Evolutionary conservation across 345 rosid genomes (phyloP), one percentile per base, ranked within the genome.

Genomic region (Dipteronia dyeriana): DNA sequence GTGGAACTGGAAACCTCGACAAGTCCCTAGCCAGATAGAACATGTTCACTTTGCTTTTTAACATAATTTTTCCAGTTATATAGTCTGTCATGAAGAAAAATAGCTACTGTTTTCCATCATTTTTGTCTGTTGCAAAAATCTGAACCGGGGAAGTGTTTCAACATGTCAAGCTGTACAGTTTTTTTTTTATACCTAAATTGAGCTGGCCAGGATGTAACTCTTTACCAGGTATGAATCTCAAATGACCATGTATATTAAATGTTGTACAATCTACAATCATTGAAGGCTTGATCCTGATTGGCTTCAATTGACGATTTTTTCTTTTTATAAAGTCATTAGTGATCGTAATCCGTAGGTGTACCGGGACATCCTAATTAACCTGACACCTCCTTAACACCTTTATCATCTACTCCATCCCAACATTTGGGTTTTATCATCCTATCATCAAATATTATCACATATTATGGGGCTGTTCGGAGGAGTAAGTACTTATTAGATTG

Each of bases 31-130:
- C 25, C 9, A 51, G 63, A 75, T n/a, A 75, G 17, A 38, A 4
- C 23, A 53, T 53, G 22, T 66, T 34, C 29, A 65, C 10, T 51
- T 9, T 34, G 38, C 51, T 26, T 2, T 51, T 25, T 64, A 51
- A 23, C 77, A 47, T 51, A 19, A 31, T 17, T 49, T 75, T 75
- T 49, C 31, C 47, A 7, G 41, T 61, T 61, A 73, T 20, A 53
- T 51, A n/a, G 61, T 51, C 59, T 60, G 54, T 59, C 66, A 38
- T n/a, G n/a, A 41, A 16, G 23, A 60, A 23, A 11, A 41, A 41
- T 20, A 41, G 62, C 14, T 3, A 60, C 74, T 29, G 22, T 69
- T 23, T 47, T 70, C 41, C 19, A 2, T 14, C 54, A 49, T 49
- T 34, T 34, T 34, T 34, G 17, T 11, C 47, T n/a, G 29, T 57